These are phyloP conservation scores for Malassezia restricta DNA, from an alignment of 1,284 basidiomycete genomes.

Conservation along the genomic window DNA sequence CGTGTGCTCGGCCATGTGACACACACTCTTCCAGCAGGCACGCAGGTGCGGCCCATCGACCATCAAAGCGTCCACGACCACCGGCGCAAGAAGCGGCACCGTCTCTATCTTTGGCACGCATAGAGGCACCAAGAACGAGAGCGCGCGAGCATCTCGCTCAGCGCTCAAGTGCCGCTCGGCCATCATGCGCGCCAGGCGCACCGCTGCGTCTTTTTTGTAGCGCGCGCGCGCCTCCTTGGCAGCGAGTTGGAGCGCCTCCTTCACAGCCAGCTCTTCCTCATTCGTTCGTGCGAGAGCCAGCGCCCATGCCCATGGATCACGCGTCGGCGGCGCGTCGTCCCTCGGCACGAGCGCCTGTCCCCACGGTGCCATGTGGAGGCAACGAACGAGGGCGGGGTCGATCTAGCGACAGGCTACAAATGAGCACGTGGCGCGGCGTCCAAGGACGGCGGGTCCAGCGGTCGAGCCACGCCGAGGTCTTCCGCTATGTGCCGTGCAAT, in stretches of 20 bases:
- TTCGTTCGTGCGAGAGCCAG: neutral
- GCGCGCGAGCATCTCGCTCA: neutral
- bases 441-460: neutral
- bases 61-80: neutral
- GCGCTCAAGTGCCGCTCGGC: neutral
- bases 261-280: neutral
- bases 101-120: neutral
- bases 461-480: slow-evolving; percentile 30
- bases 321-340: no score
- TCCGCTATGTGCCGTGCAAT: slow-evolving; percentile 38
- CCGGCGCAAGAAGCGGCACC: neutral
- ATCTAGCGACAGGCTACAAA: neutral
- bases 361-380: no score
- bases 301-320: neutral
- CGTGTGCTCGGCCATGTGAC: neutral
- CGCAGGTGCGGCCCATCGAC: neutral
- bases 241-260: neutral
- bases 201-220: neutral
- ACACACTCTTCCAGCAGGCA: neutral
- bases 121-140: neutral
- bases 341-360: no score
- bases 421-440: neutral
- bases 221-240: neutral
- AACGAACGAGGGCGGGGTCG: no score
- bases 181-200: neutral